Percentiles rank a stretch among this genome's conserved stretches.
These are phyloP conservation scores for Cordyceps javanica DNA, from an alignment of 2,329 filamentous ascomycete genomes.

Conservation along the genomic window DNA sequence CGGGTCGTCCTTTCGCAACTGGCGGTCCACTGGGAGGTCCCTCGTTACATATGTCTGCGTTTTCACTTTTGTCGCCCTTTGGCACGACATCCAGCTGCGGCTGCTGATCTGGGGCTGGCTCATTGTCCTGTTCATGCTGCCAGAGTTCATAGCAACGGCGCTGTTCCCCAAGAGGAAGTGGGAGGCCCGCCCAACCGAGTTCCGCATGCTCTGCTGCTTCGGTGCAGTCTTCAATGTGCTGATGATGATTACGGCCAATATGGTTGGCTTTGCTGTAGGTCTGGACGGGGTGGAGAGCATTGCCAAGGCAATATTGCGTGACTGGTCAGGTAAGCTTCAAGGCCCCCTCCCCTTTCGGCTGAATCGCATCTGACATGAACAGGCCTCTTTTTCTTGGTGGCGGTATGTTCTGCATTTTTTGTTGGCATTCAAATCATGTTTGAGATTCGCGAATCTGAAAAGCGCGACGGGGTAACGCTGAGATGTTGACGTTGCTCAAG, in stretches of 20 bases:
- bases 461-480: conserved; percentile 71
- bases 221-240: conserved; percentile 80
- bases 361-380: background rate
- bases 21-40: conserved; percentile 46
- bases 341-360: background rate
- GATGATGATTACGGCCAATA: conserved; percentile 93
- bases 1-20: conserved; percentile 50
- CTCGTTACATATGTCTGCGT: conserved; percentile 74
- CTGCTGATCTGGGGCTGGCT: conserved; percentile 97
- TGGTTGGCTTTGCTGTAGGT: conserved; percentile 92
- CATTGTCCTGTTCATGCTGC: conserved; percentile 86
- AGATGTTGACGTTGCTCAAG: conserved; percentile 58
- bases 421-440: conserved; percentile 93
- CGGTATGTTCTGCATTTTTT: conserved; percentile 70
- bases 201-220: conserved; percentile 72
- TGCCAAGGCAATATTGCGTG: conserved; percentile 66
- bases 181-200: conserved; percentile 61
- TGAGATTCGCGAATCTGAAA: conserved; percentile 81
- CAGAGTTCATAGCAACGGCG: conserved; percentile 67
- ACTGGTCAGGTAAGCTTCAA: conserved; percentile 54
- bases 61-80: conserved; percentile 95
- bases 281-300: conserved; percentile 79
- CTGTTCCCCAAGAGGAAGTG: conserved; percentile 71
- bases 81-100: conserved; percentile 92
- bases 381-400: conserved; percentile 67